Evolutionary conservation across 495 filamentous ascomycete species (phyloP).

Genomic region (Echria macrotheca): DNA sequence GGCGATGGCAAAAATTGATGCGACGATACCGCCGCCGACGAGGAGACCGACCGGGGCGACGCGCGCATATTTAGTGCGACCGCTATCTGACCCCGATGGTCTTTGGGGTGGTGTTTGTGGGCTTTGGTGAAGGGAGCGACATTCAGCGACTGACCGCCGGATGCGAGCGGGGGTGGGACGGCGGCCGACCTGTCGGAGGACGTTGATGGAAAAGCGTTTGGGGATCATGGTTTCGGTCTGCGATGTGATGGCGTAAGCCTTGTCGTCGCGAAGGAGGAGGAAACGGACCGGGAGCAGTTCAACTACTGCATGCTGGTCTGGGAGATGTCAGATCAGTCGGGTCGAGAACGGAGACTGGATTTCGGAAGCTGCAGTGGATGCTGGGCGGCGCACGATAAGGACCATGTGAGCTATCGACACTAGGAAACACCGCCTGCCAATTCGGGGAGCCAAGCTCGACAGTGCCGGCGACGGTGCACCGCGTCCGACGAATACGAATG

Average conservation of each 20-base stretch:
- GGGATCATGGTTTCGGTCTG: background rate
- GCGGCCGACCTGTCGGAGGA: background rate
- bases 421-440: conserved; percentile 1
- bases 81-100: background rate
- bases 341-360: no score
- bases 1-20: conserved; percentile 16
- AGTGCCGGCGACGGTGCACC: no score
- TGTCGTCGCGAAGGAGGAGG: background rate
- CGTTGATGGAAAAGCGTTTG: background rate
- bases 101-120: background rate
- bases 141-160: background rate
- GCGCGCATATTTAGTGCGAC: conserved; percentile 9
- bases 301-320: no score
- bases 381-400: no score
- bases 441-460: background rate
- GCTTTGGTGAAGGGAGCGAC: conserved; percentile 9
- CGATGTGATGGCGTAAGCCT: background rate
- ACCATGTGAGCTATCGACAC: no score
- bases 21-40: conserved; percentile 22
- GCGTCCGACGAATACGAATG: no score
- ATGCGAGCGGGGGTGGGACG: background rate
- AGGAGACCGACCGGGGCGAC: conserved; percentile 18
- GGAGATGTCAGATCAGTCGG: no score
- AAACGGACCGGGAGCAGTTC: no score
- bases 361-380: no score